Base-by-base conservation (phyloP, 768 basidiomycete species). In the Russula ochroleuca region DNA sequence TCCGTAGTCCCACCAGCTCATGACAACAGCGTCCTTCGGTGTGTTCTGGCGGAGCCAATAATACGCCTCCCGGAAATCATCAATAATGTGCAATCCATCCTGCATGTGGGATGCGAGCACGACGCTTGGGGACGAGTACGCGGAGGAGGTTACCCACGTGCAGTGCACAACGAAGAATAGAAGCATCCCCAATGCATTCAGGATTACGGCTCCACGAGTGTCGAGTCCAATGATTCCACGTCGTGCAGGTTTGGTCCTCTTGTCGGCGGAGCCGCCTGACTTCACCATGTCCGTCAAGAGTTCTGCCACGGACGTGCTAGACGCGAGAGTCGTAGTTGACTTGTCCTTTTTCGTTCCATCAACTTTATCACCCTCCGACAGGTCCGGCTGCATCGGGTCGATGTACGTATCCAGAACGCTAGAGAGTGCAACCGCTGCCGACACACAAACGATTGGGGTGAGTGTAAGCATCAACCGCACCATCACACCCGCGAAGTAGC, bases 1-100 rank as follows among this genome's bases (percentile, higher is more conserved):
- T 33, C 96, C 97, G 69, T 98, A 99, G 77, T 98, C 97, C 97
- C 97, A 98, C 97, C 97, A 99, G 65, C 90, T 92, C 94, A 96
- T 95, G 28, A 98, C 87, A 37, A 98, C 95, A 6, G 94, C 86
- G 64, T 92, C 87, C 74, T 94, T 80, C 6, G 88, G 82, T 2
- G 97, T 99, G 77, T 98, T 99, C 77, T 95, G 90, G 57, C 97
- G 82, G 53, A 99, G 75, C 97, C 97, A 99, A 72, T 98, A 98
- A 75, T 99, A 98, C 14, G 97, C 97, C 78, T 98, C 97, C 63
- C 97, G 83, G 86, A 98, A 99, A 74, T 99, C 97, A 71, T 99
- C 97, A 70, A 99, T 98, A 70, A 98, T 91, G 74, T 94, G 86
- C 72, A 92, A 88, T 21, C 97, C 97, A 70, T 98, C 96, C 0